These are phyloP conservation scores for Candida sithepensis DNA, from an alignment of 805 yeast species.

Conservation along the genomic window DNA sequence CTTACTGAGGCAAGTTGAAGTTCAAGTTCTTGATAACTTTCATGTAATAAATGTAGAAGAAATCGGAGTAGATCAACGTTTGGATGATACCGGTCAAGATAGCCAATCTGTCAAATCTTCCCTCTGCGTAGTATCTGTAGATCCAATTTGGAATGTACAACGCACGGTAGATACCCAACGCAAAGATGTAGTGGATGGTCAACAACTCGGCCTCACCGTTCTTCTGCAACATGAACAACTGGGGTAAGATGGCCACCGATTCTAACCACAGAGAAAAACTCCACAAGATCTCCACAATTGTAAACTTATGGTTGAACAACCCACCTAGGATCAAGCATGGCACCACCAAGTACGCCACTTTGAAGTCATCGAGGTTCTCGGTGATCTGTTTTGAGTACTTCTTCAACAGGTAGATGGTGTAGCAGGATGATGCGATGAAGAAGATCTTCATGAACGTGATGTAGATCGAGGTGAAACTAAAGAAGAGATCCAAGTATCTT, in stretches of 20 bases:
- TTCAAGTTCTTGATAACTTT: slow-evolving; percentile 76
- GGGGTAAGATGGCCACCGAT: slow-evolving; percentile 88
- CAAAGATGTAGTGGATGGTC: slow-evolving; percentile 90
- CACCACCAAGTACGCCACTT: slow-evolving; percentile 62
- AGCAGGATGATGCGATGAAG: slow-evolving; percentile 71
- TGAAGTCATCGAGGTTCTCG: slow-evolving; percentile 67
- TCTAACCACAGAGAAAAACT: slow-evolving; percentile 91
- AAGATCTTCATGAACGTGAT: slow-evolving; percentile 78
- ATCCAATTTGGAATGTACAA: slow-evolving; percentile 94
- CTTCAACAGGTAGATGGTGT: slow-evolving; percentile 69
- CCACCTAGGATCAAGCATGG: slow-evolving; percentile 57
- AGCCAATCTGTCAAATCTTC: slow-evolving; percentile 63
- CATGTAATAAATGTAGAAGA: slow-evolving; percentile 86
- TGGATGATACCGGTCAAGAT: slow-evolving; percentile 80
- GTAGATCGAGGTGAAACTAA: slow-evolving; percentile 62
- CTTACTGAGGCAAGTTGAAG: slow-evolving; percentile 50
- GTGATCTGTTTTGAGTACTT: slow-evolving; percentile 59
- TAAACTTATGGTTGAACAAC: slow-evolving; percentile 63
- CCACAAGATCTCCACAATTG: slow-evolving; percentile 70
- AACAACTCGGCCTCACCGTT: slow-evolving; percentile 85
- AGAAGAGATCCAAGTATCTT: slow-evolving; percentile 65
- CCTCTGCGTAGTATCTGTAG: slow-evolving; percentile 72
- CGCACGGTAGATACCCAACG: slow-evolving; percentile 86
- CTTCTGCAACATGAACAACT: slow-evolving; percentile 82
- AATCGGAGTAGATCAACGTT: slow-evolving; percentile 87